A percentile compares a stretch with the other conserved stretches of the same genome.
These are phyloP conservation scores for Beauveria bassiana DNA, from an alignment of 2,329 filamentous ascomycete species.

Conservation along the genomic window DNA sequence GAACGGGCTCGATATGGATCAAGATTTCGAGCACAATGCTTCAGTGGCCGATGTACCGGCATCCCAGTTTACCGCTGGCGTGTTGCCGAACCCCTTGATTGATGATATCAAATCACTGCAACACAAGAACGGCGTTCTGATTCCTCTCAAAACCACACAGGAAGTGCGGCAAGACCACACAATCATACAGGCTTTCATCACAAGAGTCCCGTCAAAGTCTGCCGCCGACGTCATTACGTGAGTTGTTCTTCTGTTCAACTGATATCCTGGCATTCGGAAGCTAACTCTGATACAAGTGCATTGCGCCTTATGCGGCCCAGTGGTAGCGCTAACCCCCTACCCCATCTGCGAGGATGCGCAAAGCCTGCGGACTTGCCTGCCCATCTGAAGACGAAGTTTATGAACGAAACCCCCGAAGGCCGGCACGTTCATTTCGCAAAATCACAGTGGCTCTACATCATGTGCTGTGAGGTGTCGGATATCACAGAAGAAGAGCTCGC, in stretches of 20 bases:
- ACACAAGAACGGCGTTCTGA: constrained; percentile 41
- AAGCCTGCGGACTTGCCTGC: constrained; percentile 61
- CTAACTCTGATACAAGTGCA: constrained; percentile 33
- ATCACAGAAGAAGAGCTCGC: constrained; percentile 48
- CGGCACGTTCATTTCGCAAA: constrained; percentile 52
- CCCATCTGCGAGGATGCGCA: constrained; percentile 69
- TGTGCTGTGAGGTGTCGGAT: constrained; percentile 43
- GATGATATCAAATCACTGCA: constrained; percentile 28
- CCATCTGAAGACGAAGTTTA: constrained; percentile 54
- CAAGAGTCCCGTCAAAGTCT: constrained; percentile 62
- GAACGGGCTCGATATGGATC: background rate
- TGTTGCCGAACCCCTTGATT: constrained; percentile 29
- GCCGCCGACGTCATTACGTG: constrained; percentile 69
- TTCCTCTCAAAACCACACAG: constrained; percentile 57
- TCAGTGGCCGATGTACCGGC: background rate
- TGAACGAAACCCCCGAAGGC: constrained; percentile 48
- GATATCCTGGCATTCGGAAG: background rate
- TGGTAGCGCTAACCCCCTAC: constrained; percentile 55
- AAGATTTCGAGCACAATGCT: constrained; percentile 1
- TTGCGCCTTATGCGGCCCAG: constrained; percentile 50
- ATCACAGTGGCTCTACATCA: constrained; percentile 52
- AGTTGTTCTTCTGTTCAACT: constrained; percentile 24
- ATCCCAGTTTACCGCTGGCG: background rate
- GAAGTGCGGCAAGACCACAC: constrained; percentile 53
- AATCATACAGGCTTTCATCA: constrained; percentile 59